phyloP scores from a whole-genome alignment of 129 eudicot species.

The Flaveria robusta region DNA sequence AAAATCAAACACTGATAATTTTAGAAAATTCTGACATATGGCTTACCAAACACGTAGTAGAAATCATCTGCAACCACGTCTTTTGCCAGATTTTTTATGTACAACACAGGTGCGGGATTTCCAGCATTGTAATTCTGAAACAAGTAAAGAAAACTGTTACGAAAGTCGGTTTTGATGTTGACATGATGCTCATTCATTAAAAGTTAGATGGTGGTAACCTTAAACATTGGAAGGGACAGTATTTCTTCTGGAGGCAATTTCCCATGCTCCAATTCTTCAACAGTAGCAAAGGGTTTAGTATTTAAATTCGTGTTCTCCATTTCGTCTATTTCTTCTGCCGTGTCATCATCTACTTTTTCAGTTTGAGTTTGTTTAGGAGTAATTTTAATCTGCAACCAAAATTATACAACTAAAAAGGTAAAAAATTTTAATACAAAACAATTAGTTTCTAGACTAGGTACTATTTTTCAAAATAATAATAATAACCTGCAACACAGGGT shows the following conservation, averaged over 20 bases:
- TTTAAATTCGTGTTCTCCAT: slow-evolving; percentile 26
- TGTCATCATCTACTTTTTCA: slow-evolving; percentile 44
- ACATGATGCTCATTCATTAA: neutral
- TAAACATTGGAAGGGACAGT: slow-evolving; percentile 90
- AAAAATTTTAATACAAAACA: neutral
- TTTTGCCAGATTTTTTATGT: slow-evolving; percentile 91
- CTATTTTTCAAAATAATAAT: neutral
- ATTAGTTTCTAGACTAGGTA: neutral
- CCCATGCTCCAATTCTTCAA: slow-evolving; percentile 69
- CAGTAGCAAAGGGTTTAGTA: slow-evolving; percentile 51
- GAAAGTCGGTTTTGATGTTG: neutral
- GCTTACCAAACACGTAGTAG: slow-evolving; percentile 76
- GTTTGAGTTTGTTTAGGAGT: slow-evolving; percentile 57
- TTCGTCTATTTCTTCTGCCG: slow-evolving; percentile 36
- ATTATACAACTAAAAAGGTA: neutral
- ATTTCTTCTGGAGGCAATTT: slow-evolving; percentile 89
- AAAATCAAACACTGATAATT: neutral
- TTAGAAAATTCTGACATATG: neutral
- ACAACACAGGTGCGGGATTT: slow-evolving; percentile 74
- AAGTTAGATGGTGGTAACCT: slow-evolving; percentile 49
- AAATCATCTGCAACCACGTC: slow-evolving; percentile 85
- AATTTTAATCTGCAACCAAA: slow-evolving; percentile 67
- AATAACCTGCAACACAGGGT: slow-evolving; percentile 78
- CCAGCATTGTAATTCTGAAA: slow-evolving; percentile 88
- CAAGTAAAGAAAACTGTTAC: slow-evolving; percentile 4